Percentiles rank a stretch among this genome's conserved stretches.
These are phyloP conservation scores for Carex littledalei DNA, from an alignment of 176 grass and related monocot genomes.

Conservation along the genomic window DNA sequence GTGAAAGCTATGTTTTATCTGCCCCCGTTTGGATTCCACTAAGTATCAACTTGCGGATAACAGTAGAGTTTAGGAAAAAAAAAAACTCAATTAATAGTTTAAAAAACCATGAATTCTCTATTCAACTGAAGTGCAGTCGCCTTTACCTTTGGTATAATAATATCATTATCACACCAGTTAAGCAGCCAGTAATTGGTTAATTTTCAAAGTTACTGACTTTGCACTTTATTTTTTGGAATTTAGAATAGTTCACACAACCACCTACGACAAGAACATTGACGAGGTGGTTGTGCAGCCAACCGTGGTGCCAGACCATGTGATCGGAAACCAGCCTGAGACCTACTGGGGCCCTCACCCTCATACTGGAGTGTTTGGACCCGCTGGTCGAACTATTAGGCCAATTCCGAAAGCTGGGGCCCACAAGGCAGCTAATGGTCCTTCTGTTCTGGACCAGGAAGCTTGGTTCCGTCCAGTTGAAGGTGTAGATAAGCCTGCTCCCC, in stretches of 20 bases:
- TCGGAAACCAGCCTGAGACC: conserved; percentile 3
- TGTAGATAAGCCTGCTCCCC: conserved; percentile 1
- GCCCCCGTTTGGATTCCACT: neutral
- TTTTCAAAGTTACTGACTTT: neutral
- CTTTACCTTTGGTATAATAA: neutral
- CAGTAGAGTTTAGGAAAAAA: neutral
- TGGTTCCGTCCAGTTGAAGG: conserved; percentile 10
- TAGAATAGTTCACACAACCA: conserved; percentile 8
- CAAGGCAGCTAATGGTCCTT: neutral
- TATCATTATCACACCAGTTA: neutral
- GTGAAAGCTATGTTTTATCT: conserved; percentile 6
- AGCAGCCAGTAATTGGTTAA: neutral
- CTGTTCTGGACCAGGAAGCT: neutral
- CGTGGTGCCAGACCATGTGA: conserved; percentile 10
- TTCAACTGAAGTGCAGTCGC: neutral
- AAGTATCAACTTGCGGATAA: neutral
- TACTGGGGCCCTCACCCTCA: conserved; percentile 11
- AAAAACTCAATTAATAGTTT: neutral
- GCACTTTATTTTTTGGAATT: neutral
- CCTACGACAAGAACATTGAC: conserved; percentile 19
- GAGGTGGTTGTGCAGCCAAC: conserved; percentile 8
- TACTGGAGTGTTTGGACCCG: conserved; percentile 22
- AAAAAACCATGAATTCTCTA: neutral
- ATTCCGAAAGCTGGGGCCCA: neutral
- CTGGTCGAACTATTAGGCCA: neutral